These are phyloP conservation scores for Phytophthora hybrid DNA, from an alignment of 352 stramenopile genomes.

Conservation along the genomic window DNA sequence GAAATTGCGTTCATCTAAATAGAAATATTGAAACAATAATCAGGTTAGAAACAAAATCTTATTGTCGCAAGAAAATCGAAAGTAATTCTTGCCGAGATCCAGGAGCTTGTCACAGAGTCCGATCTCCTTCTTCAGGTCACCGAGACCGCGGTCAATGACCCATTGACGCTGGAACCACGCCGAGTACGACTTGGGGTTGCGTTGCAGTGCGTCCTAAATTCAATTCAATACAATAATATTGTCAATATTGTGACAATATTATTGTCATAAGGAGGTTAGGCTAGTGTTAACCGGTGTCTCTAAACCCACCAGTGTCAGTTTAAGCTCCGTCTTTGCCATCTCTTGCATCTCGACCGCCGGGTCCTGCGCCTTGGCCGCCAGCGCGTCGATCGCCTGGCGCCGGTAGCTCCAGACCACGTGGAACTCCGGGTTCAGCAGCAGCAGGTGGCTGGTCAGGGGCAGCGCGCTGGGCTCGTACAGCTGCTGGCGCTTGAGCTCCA, in stretches of 20 bases:
- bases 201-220: conserved; percentile 89
- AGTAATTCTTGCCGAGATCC: conserved; percentile 73
- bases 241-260: neutral
- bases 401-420: conserved; percentile 98
- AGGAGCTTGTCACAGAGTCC: conserved; percentile 77
- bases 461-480: conserved; percentile 65
- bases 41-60: neutral
- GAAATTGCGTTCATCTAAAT: conserved; percentile 98
- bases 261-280: neutral
- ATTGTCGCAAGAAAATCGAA: neutral
- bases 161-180: conserved; percentile 92
- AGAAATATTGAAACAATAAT: neutral
- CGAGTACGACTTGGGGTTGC: conserved; percentile 98
- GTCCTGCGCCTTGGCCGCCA: conserved; percentile 40
- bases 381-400: conserved; percentile 88
- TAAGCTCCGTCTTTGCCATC: conserved; percentile 88
- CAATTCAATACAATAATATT: conserved; percentile 3
- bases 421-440: conserved; percentile 97
- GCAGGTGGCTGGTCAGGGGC: conserved; percentile 91
- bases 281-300: neutral
- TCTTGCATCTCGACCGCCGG: conserved; percentile 41
- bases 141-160: conserved; percentile 78
- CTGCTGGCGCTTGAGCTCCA: conserved; percentile 66
- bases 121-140: conserved; percentile 79
- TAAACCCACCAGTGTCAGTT: conserved; percentile 68